A percentile compares a stretch with the other conserved stretches of the same genome.
Conservation (phyloP, 202 grass and related monocot species). For the Dendrocalamus latiflorus region DNA sequence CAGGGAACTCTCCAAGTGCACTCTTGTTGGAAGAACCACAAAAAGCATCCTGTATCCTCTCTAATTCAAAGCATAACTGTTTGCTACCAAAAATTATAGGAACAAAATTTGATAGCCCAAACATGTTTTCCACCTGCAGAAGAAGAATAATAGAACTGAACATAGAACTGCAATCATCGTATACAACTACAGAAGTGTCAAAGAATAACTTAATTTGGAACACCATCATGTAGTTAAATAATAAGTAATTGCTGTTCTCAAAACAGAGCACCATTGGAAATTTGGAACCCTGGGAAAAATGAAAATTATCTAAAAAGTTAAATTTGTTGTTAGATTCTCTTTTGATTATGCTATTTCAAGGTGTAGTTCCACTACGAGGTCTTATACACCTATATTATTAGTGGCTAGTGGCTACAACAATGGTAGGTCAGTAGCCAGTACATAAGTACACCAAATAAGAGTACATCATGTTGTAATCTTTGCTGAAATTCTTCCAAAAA, state of each 20-base stretch:
- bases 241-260: neutral
- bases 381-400: neutral
- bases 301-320: neutral
- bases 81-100: slow-evolving; percentile 80
- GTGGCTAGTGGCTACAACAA: neutral
- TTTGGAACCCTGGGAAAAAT: neutral
- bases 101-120: slow-evolving; percentile 94
- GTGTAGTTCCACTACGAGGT: neutral
- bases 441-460: neutral
- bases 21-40: slow-evolving; percentile 15
- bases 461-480: neutral
- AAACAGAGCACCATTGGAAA: neutral
- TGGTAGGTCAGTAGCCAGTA: neutral
- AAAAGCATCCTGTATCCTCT: slow-evolving; percentile 51
- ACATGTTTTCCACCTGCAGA: slow-evolving; percentile 85
- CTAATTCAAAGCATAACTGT: slow-evolving; percentile 74
- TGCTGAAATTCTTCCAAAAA: neutral
- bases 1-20: slow-evolving; percentile 14
- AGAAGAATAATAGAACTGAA: slow-evolving; percentile 1
- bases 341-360: neutral
- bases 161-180: neutral
- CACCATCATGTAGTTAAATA: neutral
- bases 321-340: neutral
- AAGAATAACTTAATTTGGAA: slow-evolving; percentile 7
- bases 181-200: slow-evolving; percentile 5